phyloP scores from a whole-genome alignment of 306 rosid genomes.

The Inga oerstediana region DNA sequence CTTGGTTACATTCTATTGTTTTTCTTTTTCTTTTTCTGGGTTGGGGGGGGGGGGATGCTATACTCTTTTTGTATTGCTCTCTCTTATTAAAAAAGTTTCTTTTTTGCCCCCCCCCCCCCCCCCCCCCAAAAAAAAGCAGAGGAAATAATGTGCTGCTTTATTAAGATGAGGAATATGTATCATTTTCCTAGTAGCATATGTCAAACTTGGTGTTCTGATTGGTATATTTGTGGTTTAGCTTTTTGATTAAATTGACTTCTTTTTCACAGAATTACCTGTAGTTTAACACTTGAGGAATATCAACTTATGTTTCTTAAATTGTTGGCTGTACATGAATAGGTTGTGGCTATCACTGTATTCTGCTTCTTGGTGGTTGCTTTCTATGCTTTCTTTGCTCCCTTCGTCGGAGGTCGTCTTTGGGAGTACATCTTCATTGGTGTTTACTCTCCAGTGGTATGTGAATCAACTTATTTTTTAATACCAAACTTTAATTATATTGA shows the following conservation, averaged over 20 bases:
- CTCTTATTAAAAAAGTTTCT: not conserved
- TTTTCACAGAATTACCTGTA: constrained; percentile 12
- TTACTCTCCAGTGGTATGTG: constrained; percentile 25
- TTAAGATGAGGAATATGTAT: not conserved
- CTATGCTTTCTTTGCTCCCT: constrained; percentile 21
- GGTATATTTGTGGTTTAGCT: not conserved
- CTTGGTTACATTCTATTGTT: not conserved
- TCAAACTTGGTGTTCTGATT: not conserved
- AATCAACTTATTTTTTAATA: not conserved
- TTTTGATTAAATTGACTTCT: not conserved
- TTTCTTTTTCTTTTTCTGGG: too few relatives aligned
- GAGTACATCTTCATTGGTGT: constrained; percentile 16
- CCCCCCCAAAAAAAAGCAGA: not conserved
- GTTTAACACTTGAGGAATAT: constrained; percentile 30
- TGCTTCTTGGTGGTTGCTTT: constrained; percentile 21
- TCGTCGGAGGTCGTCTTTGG: constrained; percentile 9
- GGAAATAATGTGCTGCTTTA: not conserved
- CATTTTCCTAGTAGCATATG: not conserved
- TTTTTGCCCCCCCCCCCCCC: not conserved
- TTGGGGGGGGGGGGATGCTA: not conserved
- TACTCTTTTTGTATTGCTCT: not conserved
- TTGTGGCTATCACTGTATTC: constrained; percentile 27
- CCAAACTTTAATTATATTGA: not conserved
- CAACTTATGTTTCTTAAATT: constrained; percentile 14
- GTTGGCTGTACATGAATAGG: not conserved